Percentiles rank a stretch among this genome's conserved stretches.
Evolutionary conservation across 345 rosid species (phyloP).

Genomic region (Geranium brycei): DNA sequence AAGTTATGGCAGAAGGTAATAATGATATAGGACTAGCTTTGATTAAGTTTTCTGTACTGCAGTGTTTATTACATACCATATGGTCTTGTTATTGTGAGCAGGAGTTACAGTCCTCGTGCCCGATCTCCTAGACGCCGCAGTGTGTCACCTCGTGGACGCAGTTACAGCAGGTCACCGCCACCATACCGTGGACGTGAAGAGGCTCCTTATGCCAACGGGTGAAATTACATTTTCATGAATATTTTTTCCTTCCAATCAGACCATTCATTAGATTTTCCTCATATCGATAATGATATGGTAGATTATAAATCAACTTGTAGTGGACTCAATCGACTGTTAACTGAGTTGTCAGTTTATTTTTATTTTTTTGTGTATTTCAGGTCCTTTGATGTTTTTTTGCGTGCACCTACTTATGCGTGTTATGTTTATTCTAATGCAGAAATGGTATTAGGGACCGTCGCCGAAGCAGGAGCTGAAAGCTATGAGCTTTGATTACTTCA

Average conservation of each 20-base stretch:
- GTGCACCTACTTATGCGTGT: not conserved
- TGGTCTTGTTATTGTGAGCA: conserved; percentile 10
- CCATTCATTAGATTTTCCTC: not conserved
- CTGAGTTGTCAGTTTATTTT: not conserved
- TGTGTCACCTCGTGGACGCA: conserved; percentile 75
- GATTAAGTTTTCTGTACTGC: too few species aligned
- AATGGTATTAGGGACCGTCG: conserved; percentile 70
- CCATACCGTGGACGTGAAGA: conserved; percentile 71
- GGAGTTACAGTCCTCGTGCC: conserved; percentile 87
- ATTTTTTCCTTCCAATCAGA: not conserved
- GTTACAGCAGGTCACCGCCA: conserved; percentile 91
- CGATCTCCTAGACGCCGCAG: conserved; percentile 82
- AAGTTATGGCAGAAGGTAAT: conserved; percentile 68
- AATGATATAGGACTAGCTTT: not conserved
- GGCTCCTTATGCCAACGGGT: conserved; percentile 85
- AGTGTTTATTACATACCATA: too few species aligned
- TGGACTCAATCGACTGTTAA: not conserved
- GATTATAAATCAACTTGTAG: not conserved
- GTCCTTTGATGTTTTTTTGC: not conserved
- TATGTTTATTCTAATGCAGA: conserved; percentile 30
- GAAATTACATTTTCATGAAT: conserved; percentile 11
- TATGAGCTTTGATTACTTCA: conserved; percentile 12
- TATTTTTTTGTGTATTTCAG: not conserved
- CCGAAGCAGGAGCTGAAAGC: conserved; percentile 79
- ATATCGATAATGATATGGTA: not conserved